Evolutionary conservation across 305 asterid species (phyloP), one percentile per base, ranked within the genome.

Genomic region (Andrographis paniculata): DNA sequence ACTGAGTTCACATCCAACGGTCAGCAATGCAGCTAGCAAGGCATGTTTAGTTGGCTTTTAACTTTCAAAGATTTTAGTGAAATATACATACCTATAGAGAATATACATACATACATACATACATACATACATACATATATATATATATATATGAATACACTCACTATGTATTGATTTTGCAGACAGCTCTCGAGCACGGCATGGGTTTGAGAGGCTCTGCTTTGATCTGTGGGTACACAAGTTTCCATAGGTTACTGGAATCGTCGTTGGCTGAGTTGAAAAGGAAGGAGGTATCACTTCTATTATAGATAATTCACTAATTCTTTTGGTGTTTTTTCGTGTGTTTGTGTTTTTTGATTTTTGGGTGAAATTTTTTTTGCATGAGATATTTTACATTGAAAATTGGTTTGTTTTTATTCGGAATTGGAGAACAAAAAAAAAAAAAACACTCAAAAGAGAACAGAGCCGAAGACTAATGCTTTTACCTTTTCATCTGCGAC

Each of bases 141-240:
- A 24, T 4, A 24, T 24, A 24, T 8, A 24, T 24, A 24, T 24
- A 24, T 4, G 4, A 8, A 3, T 3, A 3, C 30, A 24, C 8
- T 4, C 8, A 24, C 4, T 3, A 8, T 24, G 30, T 24, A 52
- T 27, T 55, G 51, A 35, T 42, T 42, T n/a, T 55, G 59, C 68
- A 91, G 99, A 96, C 89, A 58, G 95, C 79, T 60, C 74, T 52
- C 53, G 79, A 71, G 48, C 88, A 91, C 59, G 99, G 99, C 45
- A 91, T 91, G 99, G 99, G 99, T 41, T 95, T 95, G 19, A 71
- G 96, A 69, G 96, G 99, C 48, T 87, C 99, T 67, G 95, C 96
- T 30, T 67, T 91, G 64, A 83, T 91, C 31, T 86, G 94, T 67
- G 98, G 98, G 20, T 91, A 91, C 68, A 86, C 99, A 9, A 86